phyloP scores from a whole-genome alignment of 306 rosid genomes.

The Vigna trinervia region DNA sequence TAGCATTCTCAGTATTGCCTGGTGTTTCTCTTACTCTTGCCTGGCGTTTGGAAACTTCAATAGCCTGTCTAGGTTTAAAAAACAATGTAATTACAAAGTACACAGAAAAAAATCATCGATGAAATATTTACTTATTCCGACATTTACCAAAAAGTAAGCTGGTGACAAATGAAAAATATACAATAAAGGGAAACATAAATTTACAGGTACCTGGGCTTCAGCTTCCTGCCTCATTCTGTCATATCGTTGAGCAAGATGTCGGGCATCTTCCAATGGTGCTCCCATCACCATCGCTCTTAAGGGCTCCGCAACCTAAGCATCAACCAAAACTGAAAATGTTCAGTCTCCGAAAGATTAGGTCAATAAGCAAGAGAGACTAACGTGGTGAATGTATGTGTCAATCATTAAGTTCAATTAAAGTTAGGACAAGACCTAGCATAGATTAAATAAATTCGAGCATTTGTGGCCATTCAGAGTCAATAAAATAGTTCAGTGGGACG shows the following conservation, averaged over 20 bases:
- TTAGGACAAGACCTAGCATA: slow-evolving; percentile 6
- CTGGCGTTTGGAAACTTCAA: slow-evolving; percentile 92
- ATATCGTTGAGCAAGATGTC: slow-evolving; percentile 95
- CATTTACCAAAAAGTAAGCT: neutral
- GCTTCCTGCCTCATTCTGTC: slow-evolving; percentile 96
- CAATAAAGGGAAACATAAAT: slow-evolving; percentile 32
- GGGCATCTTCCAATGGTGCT: slow-evolving; percentile 93
- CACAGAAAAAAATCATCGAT: slow-evolving; percentile 24
- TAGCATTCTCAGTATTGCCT: slow-evolving; percentile 71
- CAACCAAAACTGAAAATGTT: slow-evolving; percentile 39
- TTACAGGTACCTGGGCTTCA: slow-evolving; percentile 81
- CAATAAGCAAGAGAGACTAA: slow-evolving; percentile 36
- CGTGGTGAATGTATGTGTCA: neutral
- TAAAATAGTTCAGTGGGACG: slow-evolving; percentile 6
- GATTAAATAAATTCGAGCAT: slow-evolving; percentile 23
- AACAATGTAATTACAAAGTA: slow-evolving; percentile 51
- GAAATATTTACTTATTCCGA: slow-evolving; percentile 30
- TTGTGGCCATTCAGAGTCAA: neutral
- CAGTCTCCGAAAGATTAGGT: neutral
- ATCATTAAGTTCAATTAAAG: slow-evolving; percentile 1
- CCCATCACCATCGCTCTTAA: slow-evolving; percentile 95
- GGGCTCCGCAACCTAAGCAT: slow-evolving; percentile 87
- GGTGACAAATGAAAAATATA: neutral
- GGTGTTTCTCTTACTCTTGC: slow-evolving; percentile 84
- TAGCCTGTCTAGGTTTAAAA: slow-evolving; percentile 91